A percentile compares a stretch with the other conserved stretches of the same genome.
Conservation (phyloP, 768 basidiomycete genomes). For the Boletus sp. region DNA sequence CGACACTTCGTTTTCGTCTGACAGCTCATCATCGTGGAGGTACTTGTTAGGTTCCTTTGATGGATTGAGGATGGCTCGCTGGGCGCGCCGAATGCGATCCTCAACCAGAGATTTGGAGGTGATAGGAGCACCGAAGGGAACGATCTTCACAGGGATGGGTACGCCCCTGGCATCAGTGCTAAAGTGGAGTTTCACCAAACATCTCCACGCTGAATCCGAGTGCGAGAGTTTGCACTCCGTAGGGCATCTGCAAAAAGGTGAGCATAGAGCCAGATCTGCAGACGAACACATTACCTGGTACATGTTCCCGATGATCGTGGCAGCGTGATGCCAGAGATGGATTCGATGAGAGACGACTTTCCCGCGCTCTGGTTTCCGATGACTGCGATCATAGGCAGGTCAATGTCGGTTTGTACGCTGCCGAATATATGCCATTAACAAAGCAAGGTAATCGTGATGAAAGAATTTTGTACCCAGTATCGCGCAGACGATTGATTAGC, state of each 20-base stretch:
- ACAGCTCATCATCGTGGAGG: constrained; percentile 7
- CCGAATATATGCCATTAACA: background rate
- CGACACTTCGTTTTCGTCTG: constrained; percentile 22
- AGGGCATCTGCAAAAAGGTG: constrained; percentile 44
- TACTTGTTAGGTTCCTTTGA: constrained; percentile 19
- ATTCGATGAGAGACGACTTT: constrained; percentile 75
- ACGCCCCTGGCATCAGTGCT: constrained; percentile 39
- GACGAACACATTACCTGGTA: constrained; percentile 49
- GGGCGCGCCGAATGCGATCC: constrained; percentile 64
- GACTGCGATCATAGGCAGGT: constrained; percentile 71
- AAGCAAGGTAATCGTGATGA: background rate
- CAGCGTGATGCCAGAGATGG: constrained; percentile 69
- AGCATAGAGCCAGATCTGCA: background rate
- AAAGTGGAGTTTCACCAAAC: constrained; percentile 48
- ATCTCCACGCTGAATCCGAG: constrained; percentile 45
- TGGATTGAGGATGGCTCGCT: constrained; percentile 65
- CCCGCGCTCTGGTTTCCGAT: constrained; percentile 74
- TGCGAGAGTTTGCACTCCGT: constrained; percentile 55
- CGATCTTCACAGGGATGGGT: constrained; percentile 37
- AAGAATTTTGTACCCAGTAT: constrained; percentile 48
- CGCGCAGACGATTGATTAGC: constrained; percentile 56
- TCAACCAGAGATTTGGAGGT: constrained; percentile 54
- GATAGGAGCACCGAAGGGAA: constrained; percentile 49
- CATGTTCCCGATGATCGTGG: constrained; percentile 75
- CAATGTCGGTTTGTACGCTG: constrained; percentile 68